A percentile compares a stretch with the other conserved stretches of the same genome.
Evolutionary conservation across 805 yeast genomes (phyloP).

Genomic region (Candida loeiensis): DNA sequence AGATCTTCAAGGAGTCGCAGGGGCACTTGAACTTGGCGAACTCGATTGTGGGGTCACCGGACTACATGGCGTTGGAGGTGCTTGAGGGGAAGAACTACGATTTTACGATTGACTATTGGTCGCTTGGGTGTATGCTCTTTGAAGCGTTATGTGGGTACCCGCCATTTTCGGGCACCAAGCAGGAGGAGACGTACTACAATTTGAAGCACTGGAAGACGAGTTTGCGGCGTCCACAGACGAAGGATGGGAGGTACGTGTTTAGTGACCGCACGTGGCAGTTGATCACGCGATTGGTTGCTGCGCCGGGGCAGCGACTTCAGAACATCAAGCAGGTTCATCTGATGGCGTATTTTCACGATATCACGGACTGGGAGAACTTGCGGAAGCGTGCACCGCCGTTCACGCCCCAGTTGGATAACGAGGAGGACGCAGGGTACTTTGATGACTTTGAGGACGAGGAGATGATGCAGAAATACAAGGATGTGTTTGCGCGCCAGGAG

Average conservation of each 20-base stretch:
- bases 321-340: conserved; percentile 77
- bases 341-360: conserved; percentile 80
- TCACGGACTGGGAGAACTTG: conserved; percentile 64
- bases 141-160: conserved; percentile 97
- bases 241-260: conserved; percentile 86
- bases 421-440: conserved; percentile 97
- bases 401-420: conserved; percentile 94
- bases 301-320: conserved; percentile 70
- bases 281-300: conserved; percentile 73
- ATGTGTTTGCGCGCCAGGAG: conserved; percentile 88
- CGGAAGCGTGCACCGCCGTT: conserved; percentile 84
- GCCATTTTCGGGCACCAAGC: conserved; percentile 90
- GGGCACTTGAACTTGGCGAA: conserved; percentile 84
- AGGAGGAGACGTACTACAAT: conserved; percentile 93
- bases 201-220: conserved; percentile 90
- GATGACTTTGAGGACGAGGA: conserved; percentile 96
- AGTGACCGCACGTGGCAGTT: conserved; percentile 96
- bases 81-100: conserved; percentile 91
- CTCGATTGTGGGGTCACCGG: conserved; percentile 97
- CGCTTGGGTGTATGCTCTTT: conserved; percentile 93
- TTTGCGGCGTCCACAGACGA: conserved; percentile 84
- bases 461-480: conserved; percentile 96
- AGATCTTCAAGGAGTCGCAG: conserved; percentile 76
- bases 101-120: conserved; percentile 98
- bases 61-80: conserved; percentile 97